These are phyloP conservation scores for Fragaria vesca DNA, from an alignment of 306 rosid genomes.

Conservation along the genomic window DNA sequence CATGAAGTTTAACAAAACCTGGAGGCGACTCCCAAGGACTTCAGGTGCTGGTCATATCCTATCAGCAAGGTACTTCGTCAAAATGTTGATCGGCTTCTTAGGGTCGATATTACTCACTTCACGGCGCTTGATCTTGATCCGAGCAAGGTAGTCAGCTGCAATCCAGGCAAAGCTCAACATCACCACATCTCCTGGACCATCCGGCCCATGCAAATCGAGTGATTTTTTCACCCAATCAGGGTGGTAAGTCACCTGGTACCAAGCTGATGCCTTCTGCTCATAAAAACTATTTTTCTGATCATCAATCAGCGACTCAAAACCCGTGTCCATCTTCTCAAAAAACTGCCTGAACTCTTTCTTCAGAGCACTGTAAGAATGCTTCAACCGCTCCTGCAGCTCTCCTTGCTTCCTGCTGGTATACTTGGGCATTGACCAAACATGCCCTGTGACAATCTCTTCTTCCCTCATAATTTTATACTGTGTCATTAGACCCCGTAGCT, in stretches of 20 bases:
- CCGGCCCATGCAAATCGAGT: conserved; percentile 34
- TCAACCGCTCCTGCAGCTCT: conserved; percentile 86
- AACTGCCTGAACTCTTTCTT: conserved; percentile 73
- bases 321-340: conserved; percentile 53
- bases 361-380: conserved; percentile 70
- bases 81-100: conserved; percentile 57
- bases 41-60: conserved; percentile 42
- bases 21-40: background rate
- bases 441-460: conserved; percentile 85
- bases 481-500: conserved; percentile 58
- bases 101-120: conserved; percentile 31
- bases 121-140: conserved; percentile 59
- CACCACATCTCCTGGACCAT: conserved; percentile 27
- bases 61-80: conserved; percentile 55
- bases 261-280: conserved; percentile 80
- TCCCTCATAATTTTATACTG: conserved; percentile 80
- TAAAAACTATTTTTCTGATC: conserved; percentile 57
- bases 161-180: conserved; percentile 93
- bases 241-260: conserved; percentile 86
- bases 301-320: conserved; percentile 47
- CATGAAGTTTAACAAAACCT: background rate
- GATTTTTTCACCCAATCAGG: conserved; percentile 71
- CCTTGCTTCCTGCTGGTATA: conserved; percentile 78
- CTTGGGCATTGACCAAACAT: conserved; percentile 94
- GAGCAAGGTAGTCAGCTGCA: conserved; percentile 75